A percentile compares a stretch with the other conserved stretches of the same genome.
Evolutionary conservation across 2,329 filamentous ascomycete species (phyloP).

Genomic region (Ophiostoma piceae): DNA sequence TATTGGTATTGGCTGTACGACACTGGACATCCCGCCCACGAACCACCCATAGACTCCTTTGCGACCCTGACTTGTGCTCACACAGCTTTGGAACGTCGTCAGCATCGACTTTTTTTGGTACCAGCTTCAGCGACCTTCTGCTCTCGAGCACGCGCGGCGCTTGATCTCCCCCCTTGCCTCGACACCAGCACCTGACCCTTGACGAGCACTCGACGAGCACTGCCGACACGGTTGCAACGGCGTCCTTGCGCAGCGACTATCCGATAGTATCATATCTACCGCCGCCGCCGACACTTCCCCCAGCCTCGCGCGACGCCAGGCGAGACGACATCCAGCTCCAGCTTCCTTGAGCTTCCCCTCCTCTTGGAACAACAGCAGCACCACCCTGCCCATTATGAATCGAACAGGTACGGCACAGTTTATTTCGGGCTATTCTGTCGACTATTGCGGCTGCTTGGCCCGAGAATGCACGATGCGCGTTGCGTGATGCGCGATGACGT

Average conservation of each 20-base stretch:
- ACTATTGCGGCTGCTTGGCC: background rate
- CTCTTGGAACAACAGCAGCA: slow-evolving; percentile 15
- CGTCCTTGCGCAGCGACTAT: background rate
- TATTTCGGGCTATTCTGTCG: too few species aligned
- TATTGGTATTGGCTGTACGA: background rate
- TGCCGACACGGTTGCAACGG: background rate
- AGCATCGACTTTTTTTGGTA: background rate
- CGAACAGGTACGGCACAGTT: slow-evolving; percentile 49
- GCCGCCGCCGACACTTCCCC: background rate
- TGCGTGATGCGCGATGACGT: background rate
- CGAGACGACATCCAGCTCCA: background rate
- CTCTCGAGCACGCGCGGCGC: background rate
- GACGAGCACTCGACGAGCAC: background rate
- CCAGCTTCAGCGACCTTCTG: background rate
- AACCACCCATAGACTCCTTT: background rate
- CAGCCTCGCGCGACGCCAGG: background rate
- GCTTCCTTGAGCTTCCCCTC: background rate
- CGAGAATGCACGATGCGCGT: too few species aligned
- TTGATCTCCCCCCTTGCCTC: background rate
- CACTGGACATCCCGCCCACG: background rate
- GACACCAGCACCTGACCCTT: background rate
- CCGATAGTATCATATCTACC: background rate
- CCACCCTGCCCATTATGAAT: slow-evolving; percentile 45
- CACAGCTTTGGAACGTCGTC: background rate
- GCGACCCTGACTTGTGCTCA: background rate